These are phyloP conservation scores for Blepharisma stoltei DNA, from an alignment of 73 alveolate species.

Conservation along the genomic window DNA sequence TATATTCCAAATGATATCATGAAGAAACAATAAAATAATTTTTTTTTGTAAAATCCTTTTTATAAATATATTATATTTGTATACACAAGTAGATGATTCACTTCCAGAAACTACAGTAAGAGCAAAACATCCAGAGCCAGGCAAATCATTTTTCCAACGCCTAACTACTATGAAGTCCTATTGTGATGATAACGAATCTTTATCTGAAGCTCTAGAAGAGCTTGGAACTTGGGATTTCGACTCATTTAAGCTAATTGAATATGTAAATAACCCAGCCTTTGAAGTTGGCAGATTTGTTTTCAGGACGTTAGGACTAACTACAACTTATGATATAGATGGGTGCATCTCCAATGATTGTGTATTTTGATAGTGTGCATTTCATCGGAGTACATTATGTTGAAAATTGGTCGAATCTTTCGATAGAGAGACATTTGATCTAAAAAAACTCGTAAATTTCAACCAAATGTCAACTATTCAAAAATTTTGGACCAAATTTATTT, in stretches of 20 bases:
- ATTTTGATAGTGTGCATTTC: too few relatives aligned
- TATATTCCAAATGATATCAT: too few relatives aligned
- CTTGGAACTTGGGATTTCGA: slow-evolving; percentile 10
- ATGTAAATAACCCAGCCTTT: background rate
- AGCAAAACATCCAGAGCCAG: background rate
- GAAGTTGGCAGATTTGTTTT: background rate
- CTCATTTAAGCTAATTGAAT: background rate
- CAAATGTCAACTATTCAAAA: too few relatives aligned
- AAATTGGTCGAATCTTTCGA: too few relatives aligned
- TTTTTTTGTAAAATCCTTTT: too few relatives aligned
- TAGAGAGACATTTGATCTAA: too few relatives aligned
- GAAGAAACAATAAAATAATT: too few relatives aligned
- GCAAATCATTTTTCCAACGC: background rate
- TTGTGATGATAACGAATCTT: background rate
- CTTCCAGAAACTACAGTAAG: slow-evolving; percentile 1
- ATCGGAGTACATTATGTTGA: too few relatives aligned
- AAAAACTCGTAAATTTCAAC: too few relatives aligned
- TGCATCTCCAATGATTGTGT: too few relatives aligned
- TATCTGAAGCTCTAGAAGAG: background rate
- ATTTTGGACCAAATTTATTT: too few relatives aligned
- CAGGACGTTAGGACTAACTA: background rate
- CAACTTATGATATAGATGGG: background rate
- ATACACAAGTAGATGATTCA: background rate
- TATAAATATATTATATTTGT: background rate
- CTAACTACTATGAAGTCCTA: background rate